These are phyloP conservation scores for Pharnaceum exiguum DNA, from an alignment of 148 eudicot species.

Conservation along the genomic window DNA sequence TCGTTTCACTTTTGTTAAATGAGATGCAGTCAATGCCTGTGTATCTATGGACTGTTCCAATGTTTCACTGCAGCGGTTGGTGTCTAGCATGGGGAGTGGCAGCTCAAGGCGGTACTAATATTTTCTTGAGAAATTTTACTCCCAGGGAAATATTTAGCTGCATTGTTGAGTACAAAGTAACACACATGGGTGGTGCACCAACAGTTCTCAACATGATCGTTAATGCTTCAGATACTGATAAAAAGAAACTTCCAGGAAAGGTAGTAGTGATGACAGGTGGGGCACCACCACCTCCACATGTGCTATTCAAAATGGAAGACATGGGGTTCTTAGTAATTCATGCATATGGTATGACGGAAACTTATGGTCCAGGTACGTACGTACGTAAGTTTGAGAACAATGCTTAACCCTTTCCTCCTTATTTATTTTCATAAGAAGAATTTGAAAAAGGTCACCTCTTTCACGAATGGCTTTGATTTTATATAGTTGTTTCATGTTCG, in stretches of 20 bases:
- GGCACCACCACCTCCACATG: constrained; percentile 43
- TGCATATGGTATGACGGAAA: constrained; percentile 39
- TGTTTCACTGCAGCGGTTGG: constrained; percentile 88
- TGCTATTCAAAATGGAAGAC: constrained; percentile 23
- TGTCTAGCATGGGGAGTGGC: constrained; percentile 60
- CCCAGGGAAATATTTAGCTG: constrained; percentile 34
- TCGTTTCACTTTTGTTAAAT: constrained; percentile 45
- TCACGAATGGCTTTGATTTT: no score
- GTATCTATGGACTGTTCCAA: constrained; percentile 74
- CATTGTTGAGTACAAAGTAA: constrained; percentile 40
- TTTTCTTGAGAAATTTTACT: constrained; percentile 47
- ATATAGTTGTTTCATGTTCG: no score
- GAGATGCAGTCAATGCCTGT: constrained; percentile 54
- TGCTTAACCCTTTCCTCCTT: no score
- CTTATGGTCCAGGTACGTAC: constrained; percentile 26
- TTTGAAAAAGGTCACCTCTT: no score
- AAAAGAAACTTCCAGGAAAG: constrained; percentile 26
- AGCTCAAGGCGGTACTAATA: constrained; percentile 59
- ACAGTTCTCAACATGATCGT: constrained; percentile 44
- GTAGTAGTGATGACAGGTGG: constrained; percentile 50
- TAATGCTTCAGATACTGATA: constrained; percentile 18
- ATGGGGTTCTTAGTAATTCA: constrained; percentile 33
- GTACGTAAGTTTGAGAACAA: no score
- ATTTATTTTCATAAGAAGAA: no score
- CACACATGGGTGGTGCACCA: constrained; percentile 64